phyloP scores from a whole-genome alignment of 1,284 basidiomycete species.

The Pseudozyma thailandica region DNA sequence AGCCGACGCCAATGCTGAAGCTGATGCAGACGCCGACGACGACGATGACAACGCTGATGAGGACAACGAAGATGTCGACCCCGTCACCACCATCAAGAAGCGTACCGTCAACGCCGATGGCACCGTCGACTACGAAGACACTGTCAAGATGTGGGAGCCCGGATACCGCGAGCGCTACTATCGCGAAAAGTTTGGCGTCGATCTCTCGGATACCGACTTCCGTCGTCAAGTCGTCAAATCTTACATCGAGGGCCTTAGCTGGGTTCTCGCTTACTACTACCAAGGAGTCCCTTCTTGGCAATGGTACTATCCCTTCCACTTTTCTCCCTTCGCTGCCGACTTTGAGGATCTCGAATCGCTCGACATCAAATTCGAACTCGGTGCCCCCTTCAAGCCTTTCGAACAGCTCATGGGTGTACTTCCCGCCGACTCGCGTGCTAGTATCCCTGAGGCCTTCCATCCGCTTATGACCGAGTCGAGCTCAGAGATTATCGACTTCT shows the following conservation, averaged over 20 bases:
- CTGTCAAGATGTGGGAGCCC: slow-evolving; percentile 78
- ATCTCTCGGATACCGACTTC: slow-evolving; percentile 78
- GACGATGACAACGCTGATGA: slow-evolving; percentile 72
- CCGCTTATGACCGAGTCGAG: slow-evolving; percentile 85
- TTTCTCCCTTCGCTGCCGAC: slow-evolving; percentile 96
- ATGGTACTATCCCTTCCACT: slow-evolving; percentile 99
- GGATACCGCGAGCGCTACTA: slow-evolving; percentile 93
- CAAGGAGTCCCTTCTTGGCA: slow-evolving; percentile 96
- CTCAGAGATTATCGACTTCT: slow-evolving; percentile 96
- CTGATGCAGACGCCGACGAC: slow-evolving; percentile 67
- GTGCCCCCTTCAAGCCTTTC: slow-evolving; percentile 92
- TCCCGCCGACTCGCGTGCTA: slow-evolving; percentile 86
- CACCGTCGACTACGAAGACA: slow-evolving; percentile 87
- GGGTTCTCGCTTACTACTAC: slow-evolving; percentile 98
- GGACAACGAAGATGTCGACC: slow-evolving; percentile 52
- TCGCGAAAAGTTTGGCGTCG: slow-evolving; percentile 87
- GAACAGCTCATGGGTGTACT: slow-evolving; percentile 99
- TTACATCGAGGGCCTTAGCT: slow-evolving; percentile 93
- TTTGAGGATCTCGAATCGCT: slow-evolving; percentile 80
- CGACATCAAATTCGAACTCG: slow-evolving; percentile 81
- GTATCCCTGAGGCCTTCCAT: slow-evolving; percentile 89
- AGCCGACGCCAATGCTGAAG: slow-evolving; percentile 73
- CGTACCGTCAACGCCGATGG: slow-evolving; percentile 66
- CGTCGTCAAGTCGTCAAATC: slow-evolving; percentile 79
- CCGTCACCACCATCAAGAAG: slow-evolving; percentile 49